phyloP scores from a whole-genome alignment of 164 flowering plant species.

The Magnolia changhungtana region DNA sequence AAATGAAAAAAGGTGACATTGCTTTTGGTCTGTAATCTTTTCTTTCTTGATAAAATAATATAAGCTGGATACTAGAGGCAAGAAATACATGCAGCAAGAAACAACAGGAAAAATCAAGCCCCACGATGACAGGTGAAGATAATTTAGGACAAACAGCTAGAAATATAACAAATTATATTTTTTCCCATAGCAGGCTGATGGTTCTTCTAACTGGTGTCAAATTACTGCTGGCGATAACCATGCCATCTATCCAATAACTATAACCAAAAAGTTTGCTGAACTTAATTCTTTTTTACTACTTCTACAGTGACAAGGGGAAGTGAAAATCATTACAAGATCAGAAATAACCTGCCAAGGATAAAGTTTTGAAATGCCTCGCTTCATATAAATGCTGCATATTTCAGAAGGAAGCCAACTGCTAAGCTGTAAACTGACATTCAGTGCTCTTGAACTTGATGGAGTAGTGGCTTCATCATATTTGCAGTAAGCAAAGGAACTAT shows the following conservation, averaged over 20 bases:
- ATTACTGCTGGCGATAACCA: background rate
- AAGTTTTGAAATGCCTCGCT: constrained; percentile 68
- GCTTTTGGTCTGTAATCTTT: background rate
- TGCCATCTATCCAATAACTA: background rate
- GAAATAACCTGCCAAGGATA: constrained; percentile 88
- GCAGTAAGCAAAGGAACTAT: constrained; percentile 11
- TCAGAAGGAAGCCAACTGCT: constrained; percentile 83
- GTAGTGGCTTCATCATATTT: constrained; percentile 36
- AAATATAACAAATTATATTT: too few species aligned
- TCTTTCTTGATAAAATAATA: background rate
- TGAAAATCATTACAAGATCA: background rate
- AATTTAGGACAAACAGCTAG: too few species aligned
- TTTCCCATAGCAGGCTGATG: background rate
- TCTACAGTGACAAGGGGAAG: background rate
- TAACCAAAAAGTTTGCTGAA: background rate
- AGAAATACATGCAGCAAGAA: background rate
- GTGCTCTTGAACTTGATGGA: constrained; percentile 57
- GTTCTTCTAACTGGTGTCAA: background rate
- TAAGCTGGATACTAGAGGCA: background rate
- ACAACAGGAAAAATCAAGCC: constrained; percentile 2
- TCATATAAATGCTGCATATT: constrained; percentile 63
- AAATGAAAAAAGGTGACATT: too few species aligned
- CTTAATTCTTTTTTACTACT: background rate
- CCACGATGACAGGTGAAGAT: background rate
- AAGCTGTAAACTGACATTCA: constrained; percentile 43